phyloP scores from a whole-genome alignment of 2,329 filamentous ascomycete genomes.

The Sporothrix mexicana region DNA sequence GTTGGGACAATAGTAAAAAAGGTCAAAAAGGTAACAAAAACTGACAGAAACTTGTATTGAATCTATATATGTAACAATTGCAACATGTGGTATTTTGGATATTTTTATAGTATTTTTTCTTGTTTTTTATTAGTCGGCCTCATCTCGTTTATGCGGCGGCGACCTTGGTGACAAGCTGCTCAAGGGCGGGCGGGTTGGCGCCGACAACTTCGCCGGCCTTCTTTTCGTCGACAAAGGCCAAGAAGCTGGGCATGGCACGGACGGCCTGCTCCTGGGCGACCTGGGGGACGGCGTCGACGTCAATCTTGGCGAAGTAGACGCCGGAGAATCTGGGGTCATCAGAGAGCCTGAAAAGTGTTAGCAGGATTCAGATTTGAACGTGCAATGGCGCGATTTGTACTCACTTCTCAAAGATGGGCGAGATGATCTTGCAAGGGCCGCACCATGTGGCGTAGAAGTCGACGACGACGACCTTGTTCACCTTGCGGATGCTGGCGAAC shows the following conservation, averaged over 20 bases:
- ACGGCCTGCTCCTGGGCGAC: slow-evolving; percentile 79
- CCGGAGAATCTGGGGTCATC: slow-evolving; percentile 51
- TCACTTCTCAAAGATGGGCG: slow-evolving; percentile 73
- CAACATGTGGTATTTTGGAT: neutral
- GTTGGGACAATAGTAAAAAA: neutral
- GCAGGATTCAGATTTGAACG: neutral
- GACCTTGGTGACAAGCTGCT: slow-evolving; percentile 8
- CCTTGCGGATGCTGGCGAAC: slow-evolving; percentile 48
- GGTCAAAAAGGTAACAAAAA: neutral
- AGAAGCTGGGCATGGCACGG: slow-evolving; percentile 91
- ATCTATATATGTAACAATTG: neutral
- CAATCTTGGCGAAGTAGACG: slow-evolving; percentile 84
- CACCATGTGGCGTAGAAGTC: slow-evolving; percentile 93
- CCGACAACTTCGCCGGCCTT: slow-evolving; percentile 77
- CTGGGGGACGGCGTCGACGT: slow-evolving; percentile 81
- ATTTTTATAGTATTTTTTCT: neutral
- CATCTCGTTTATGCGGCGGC: neutral
- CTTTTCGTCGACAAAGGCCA: slow-evolving; percentile 80
- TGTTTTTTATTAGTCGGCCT: neutral
- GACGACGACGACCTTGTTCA: slow-evolving; percentile 67
- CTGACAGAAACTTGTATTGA: neutral
- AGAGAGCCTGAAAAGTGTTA: slow-evolving; percentile 57
- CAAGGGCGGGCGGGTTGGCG: slow-evolving; percentile 74
- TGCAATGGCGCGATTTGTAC: slow-evolving; percentile 41
- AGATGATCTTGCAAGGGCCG: slow-evolving; percentile 91